Evolutionary conservation across 345 rosid genomes (phyloP).

Genomic region (Euphorbia lathyris): DNA sequence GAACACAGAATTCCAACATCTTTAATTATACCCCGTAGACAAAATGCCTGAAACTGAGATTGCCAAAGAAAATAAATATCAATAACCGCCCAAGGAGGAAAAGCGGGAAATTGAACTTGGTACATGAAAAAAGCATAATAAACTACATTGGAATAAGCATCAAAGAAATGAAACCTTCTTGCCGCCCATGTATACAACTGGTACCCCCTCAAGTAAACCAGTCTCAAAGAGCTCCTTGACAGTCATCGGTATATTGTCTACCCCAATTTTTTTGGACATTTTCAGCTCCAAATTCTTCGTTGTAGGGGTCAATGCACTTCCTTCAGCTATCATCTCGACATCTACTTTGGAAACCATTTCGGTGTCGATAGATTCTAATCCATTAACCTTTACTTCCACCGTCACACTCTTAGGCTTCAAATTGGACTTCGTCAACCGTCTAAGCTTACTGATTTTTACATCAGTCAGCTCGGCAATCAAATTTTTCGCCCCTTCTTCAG

Average conservation of each 20-base stretch:
- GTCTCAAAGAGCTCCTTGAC: slow-evolving; percentile 93
- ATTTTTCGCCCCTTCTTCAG: slow-evolving; percentile 2
- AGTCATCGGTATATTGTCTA: slow-evolving; percentile 61
- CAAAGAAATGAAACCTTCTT: slow-evolving; percentile 52
- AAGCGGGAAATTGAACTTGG: neutral
- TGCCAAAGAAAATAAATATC: neutral
- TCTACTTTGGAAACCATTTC: slow-evolving; percentile 34
- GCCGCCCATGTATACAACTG: slow-evolving; percentile 87
- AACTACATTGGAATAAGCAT: neutral
- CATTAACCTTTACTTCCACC: slow-evolving; percentile 34
- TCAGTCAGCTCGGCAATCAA: slow-evolving; percentile 18
- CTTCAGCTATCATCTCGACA: slow-evolving; percentile 52
- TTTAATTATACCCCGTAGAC: slow-evolving; percentile 82
- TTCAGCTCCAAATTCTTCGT: slow-evolving; percentile 51
- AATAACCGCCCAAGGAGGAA: neutral
- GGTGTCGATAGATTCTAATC: slow-evolving; percentile 35
- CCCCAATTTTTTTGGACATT: slow-evolving; percentile 50
- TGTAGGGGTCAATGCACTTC: slow-evolving; percentile 38
- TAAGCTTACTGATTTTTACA: slow-evolving; percentile 19
- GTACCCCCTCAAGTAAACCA: slow-evolving; percentile 78
- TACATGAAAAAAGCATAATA: neutral
- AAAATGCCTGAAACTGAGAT: slow-evolving; percentile 65
- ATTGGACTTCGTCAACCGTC: slow-evolving; percentile 28
- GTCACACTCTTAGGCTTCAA: slow-evolving; percentile 29
- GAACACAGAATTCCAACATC: slow-evolving; percentile 93